These are phyloP conservation scores for Viola odorata DNA, from an alignment of 345 rosid genomes.

Conservation along the genomic window DNA sequence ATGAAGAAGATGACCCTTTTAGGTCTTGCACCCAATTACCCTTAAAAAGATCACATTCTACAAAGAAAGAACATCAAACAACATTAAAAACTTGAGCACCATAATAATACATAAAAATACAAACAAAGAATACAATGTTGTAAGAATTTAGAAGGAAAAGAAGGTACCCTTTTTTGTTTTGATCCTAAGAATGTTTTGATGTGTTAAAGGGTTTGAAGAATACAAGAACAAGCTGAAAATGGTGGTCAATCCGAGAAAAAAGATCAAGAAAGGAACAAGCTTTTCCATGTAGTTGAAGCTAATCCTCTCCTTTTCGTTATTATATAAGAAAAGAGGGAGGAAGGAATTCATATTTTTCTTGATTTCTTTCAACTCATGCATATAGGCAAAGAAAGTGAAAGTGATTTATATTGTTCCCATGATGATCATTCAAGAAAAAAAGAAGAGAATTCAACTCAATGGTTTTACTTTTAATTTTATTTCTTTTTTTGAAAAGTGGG, in stretches of 20 bases:
- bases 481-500: too few species aligned
- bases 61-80: conserved; percentile 4
- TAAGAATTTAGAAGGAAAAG: not conserved
- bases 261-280: conserved; percentile 38
- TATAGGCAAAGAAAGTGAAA: not conserved
- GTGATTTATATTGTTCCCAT: not conserved
- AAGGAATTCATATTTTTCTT: conserved; percentile 18
- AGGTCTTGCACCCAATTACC: conserved; percentile 70
- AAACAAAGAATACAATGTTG: not conserved
- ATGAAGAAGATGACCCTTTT: conserved; percentile 27
- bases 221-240: conserved; percentile 47
- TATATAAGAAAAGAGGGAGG: conserved; percentile 2
- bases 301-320: conserved; percentile 22
- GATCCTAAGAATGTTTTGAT: conserved; percentile 21
- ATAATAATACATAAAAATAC: not conserved
- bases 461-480: not conserved
- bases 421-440: not conserved
- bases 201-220: conserved; percentile 45
- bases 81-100: not conserved
- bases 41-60: conserved; percentile 47
- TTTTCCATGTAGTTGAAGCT: conserved; percentile 32
- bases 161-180: conserved; percentile 9
- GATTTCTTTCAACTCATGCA: not conserved
- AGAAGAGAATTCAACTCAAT: not conserved
- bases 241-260: conserved; percentile 39